A percentile compares a stretch with the other conserved stretches of the same genome.
Evolutionary conservation across 2,329 filamentous ascomycete species (phyloP).

Genomic region (Nemania sp.): DNA sequence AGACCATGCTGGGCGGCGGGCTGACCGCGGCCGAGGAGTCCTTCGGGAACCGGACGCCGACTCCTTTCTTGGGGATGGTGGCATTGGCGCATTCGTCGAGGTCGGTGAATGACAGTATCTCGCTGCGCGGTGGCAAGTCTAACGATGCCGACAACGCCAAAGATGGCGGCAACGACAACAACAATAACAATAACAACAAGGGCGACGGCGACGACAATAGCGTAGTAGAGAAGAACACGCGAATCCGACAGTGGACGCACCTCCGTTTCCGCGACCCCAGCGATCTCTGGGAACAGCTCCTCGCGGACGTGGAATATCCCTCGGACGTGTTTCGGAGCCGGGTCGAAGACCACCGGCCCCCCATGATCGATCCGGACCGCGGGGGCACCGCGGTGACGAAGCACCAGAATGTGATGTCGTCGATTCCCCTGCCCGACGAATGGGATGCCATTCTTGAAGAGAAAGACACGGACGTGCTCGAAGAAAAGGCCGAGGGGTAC

Average conservation of each 20-base stretch:
- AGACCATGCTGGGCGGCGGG: slow-evolving; percentile 21
- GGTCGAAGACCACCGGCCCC: not conserved
- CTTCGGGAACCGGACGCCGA: not conserved
- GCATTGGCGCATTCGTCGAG: slow-evolving; percentile 5
- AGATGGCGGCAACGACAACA: no score
- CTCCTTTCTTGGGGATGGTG: slow-evolving; percentile 1
- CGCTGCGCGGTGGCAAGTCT: slow-evolving; percentile 16
- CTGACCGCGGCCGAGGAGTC: slow-evolving; percentile 7
- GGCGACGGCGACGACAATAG: not conserved
- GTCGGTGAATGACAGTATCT: not conserved
- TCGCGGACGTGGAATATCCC: slow-evolving; percentile 13
- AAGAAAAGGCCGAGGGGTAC: not conserved
- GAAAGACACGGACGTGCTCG: not conserved
- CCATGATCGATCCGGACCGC: slow-evolving; percentile 15
- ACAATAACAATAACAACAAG: no score
- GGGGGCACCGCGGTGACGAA: not conserved
- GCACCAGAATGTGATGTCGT: not conserved
- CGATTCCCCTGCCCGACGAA: not conserved
- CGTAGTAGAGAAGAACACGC: not conserved
- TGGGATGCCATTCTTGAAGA: not conserved
- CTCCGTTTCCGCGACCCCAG: slow-evolving; percentile 9
- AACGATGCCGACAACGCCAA: not conserved
- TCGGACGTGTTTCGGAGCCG: not conserved
- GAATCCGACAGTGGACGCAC: not conserved
- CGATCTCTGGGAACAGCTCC: slow-evolving; percentile 16